Evolutionary conservation across 306 rosid species (phyloP).

Genomic region (Alnus glutinosa): DNA sequence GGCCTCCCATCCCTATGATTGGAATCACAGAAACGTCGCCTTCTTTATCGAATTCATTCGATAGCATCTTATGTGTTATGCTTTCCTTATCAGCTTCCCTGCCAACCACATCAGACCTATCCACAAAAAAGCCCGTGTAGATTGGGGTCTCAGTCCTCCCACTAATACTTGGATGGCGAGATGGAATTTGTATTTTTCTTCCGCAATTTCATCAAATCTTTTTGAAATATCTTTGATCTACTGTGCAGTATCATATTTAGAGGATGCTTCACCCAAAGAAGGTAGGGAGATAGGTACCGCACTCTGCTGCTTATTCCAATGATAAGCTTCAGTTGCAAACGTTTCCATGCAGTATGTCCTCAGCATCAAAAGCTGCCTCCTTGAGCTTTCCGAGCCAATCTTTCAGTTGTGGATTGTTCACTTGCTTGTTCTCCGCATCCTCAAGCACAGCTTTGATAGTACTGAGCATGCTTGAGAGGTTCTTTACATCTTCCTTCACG

Average conservation of each 20-base stretch:
- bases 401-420: neutral
- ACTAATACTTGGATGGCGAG: neutral
- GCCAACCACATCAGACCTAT: neutral
- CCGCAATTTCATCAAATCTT: neutral
- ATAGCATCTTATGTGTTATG: neutral
- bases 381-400: neutral
- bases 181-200: neutral
- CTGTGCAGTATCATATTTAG: neutral
- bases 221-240: neutral
- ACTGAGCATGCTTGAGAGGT: neutral
- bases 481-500: neutral
- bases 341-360: neutral
- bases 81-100: neutral
- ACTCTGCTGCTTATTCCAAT: neutral
- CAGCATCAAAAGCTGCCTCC: neutral
- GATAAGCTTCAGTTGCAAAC: neutral
- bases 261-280: too few species aligned
- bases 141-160: neutral
- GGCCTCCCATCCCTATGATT: conserved; percentile 28
- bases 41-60: neutral
- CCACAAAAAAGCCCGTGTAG: neutral
- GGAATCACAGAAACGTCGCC: neutral
- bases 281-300: neutral
- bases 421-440: neutral
- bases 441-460: neutral